Evolutionary conservation across 2,329 filamentous ascomycete genomes (phyloP).

Genomic region (Daldinia eschscholtzii): DNA sequence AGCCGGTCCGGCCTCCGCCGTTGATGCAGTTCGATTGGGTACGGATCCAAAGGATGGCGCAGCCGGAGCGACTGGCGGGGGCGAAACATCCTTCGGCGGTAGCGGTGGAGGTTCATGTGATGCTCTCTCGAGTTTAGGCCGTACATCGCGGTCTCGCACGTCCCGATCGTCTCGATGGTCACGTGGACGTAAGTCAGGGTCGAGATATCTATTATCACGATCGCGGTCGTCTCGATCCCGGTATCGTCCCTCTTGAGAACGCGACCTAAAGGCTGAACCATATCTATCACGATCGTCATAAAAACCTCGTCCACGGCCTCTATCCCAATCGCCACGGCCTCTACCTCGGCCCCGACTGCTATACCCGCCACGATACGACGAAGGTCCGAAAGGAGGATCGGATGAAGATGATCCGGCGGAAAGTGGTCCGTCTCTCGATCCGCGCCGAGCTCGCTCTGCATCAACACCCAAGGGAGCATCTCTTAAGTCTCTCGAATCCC

Average conservation of each 20-base stretch:
- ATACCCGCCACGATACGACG: constrained; percentile 68
- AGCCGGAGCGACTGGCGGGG: constrained; percentile 68
- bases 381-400: constrained; percentile 71
- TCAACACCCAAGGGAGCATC: constrained; percentile 74
- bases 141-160: constrained; percentile 52
- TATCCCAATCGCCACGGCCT: constrained; percentile 66
- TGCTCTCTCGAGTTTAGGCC: constrained; percentile 65
- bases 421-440: constrained; percentile 78
- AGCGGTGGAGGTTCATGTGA: constrained; percentile 63
- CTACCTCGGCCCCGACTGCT: constrained; percentile 67
- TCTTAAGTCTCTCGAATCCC: constrained; percentile 65
- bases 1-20: constrained; percentile 53
- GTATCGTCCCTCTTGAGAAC: constrained; percentile 74
- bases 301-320: constrained; percentile 63
- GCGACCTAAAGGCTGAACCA: constrained; percentile 65
- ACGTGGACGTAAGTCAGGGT: constrained; percentile 55
- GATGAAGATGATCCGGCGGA: constrained; percentile 79
- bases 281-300: constrained; percentile 72
- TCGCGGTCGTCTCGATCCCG: constrained; percentile 63
- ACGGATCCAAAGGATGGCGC: constrained; percentile 70
- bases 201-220: constrained; percentile 54
- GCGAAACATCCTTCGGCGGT: constrained; percentile 65
- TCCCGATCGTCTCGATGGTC: constrained; percentile 68
- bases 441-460: constrained; percentile 74
- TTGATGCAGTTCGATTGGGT: constrained; percentile 60